Conservation (phyloP, 345 rosid genomes). For the Cochlearia excelsa region DNA sequence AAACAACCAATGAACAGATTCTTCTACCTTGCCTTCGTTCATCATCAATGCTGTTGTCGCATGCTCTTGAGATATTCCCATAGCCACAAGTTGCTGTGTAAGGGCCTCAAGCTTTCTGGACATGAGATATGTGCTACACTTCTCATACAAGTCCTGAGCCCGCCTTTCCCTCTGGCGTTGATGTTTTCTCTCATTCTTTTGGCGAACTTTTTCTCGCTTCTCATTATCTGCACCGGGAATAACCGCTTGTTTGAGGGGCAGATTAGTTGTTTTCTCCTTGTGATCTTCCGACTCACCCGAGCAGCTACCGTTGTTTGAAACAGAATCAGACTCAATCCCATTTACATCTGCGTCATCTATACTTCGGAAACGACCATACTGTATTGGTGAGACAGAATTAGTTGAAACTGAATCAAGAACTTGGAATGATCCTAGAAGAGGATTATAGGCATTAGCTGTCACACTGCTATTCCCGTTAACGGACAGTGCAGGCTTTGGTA, state of each 20-base stretch:
- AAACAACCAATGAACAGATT: slow-evolving; percentile 79
- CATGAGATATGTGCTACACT: slow-evolving; percentile 77
- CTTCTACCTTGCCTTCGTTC: slow-evolving; percentile 85
- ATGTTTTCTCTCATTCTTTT: slow-evolving; percentile 87
- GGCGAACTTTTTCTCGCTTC: slow-evolving; percentile 81
- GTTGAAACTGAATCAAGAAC: slow-evolving; percentile 51
- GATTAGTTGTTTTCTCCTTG: slow-evolving; percentile 56
- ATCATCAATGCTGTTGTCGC: slow-evolving; percentile 80
- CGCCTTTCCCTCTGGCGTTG: slow-evolving; percentile 92
- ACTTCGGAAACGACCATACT: slow-evolving; percentile 61
- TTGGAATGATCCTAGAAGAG: slow-evolving; percentile 63
- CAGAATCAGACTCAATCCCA: slow-evolving; percentile 64
- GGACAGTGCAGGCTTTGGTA: slow-evolving; percentile 42
- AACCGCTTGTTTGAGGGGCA: slow-evolving; percentile 49
- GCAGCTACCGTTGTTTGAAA: slow-evolving; percentile 87
- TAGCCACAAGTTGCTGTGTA: slow-evolving; percentile 76
- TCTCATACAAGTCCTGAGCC: slow-evolving; percentile 78
- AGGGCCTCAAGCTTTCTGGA: slow-evolving; percentile 81
- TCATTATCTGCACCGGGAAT: slow-evolving; percentile 74
- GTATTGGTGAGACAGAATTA: slow-evolving; percentile 38
- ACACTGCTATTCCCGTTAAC: slow-evolving; percentile 45
- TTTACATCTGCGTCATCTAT: slow-evolving; percentile 75
- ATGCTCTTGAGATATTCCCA: slow-evolving; percentile 84
- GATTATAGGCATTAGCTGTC: slow-evolving; percentile 69
- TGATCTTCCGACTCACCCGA: slow-evolving; percentile 95